A percentile compares a stretch with the other conserved stretches of the same genome.
Evolutionary conservation across 2,329 filamentous ascomycete genomes (phyloP).

Genomic region (Colletotrichum graminicola): DNA sequence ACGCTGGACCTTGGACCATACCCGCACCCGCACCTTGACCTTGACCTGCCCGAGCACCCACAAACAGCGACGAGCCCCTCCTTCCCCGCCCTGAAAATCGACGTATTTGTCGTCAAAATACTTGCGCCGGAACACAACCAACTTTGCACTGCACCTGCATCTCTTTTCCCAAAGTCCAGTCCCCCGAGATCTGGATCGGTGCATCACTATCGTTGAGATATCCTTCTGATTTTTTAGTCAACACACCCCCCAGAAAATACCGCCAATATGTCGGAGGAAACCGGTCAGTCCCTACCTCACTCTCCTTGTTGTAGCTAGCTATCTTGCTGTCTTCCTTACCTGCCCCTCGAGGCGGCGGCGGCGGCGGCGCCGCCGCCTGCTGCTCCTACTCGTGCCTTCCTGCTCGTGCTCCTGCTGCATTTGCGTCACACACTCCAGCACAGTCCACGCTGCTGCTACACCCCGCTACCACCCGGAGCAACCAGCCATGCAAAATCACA

Average conservation of each 20-base stretch:
- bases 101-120: slow-evolving; percentile 43
- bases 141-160: slow-evolving; percentile 37
- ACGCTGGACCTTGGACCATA: neutral
- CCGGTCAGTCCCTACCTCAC: slow-evolving; percentile 53
- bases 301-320: neutral
- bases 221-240: slow-evolving; percentile 28
- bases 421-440: slow-evolving; percentile 44
- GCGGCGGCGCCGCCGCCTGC: neutral
- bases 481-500: slow-evolving; percentile 19
- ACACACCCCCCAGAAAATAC: slow-evolving; percentile 33
- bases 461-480: slow-evolving; percentile 29
- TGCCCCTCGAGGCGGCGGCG: neutral
- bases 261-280: slow-evolving; percentile 60
- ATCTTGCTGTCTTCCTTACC: neutral
- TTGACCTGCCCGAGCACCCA: slow-evolving; percentile 42
- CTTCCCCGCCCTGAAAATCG: slow-evolving; percentile 44
- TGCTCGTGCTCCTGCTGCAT: slow-evolving; percentile 45
- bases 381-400: slow-evolving; percentile 30
- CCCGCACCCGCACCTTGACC: slow-evolving; percentile 24
- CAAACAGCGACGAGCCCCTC: slow-evolving; percentile 39
- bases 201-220: slow-evolving; percentile 39
- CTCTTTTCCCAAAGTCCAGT: slow-evolving; percentile 33
- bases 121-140: slow-evolving; percentile 33
- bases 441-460: slow-evolving; percentile 39
- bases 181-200: slow-evolving; percentile 37